Percentiles rank a stretch among this genome's conserved stretches.
Evolutionary conservation across 768 basidiomycete species (phyloP).

Genomic region (Suillus decipiens): DNA sequence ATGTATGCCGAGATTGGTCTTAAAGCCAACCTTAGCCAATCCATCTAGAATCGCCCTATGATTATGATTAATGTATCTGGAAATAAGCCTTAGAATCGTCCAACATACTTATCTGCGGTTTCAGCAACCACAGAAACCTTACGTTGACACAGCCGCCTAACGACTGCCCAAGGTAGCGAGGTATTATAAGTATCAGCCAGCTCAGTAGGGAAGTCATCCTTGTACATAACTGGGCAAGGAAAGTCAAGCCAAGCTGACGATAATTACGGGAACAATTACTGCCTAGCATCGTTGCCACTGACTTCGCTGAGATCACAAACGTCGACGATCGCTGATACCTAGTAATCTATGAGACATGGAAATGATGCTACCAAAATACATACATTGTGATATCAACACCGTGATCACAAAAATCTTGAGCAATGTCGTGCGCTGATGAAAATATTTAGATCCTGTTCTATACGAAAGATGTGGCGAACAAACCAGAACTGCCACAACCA

Average conservation of each 20-base stretch:
- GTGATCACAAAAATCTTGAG: conserved; percentile 35
- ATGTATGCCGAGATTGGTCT: conserved; percentile 36
- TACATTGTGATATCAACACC: conserved; percentile 34
- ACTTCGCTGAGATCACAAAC: conserved; percentile 19
- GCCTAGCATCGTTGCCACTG: conserved; percentile 11
- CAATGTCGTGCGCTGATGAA: conserved; percentile 36
- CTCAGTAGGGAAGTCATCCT: conserved; percentile 25
- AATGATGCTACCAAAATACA: background rate
- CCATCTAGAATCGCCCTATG: conserved; percentile 39
- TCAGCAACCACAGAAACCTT: conserved; percentile 19
- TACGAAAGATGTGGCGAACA: background rate
- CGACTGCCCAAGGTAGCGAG: conserved; percentile 19
- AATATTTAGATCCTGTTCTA: conserved; percentile 14
- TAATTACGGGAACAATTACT: conserved; percentile 9
- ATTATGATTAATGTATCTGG: background rate
- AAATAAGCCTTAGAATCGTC: background rate
- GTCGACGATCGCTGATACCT: conserved; percentile 31
- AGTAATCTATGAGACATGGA: conserved; percentile 8
- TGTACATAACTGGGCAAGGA: conserved; percentile 17
- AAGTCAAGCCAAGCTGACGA: background rate
- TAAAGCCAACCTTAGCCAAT: conserved; percentile 40
- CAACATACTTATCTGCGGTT: conserved; percentile 30
- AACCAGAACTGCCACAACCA: conserved; percentile 66
- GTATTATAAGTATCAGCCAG: conserved; percentile 21
- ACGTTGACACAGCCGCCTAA: conserved; percentile 25